These are phyloP conservation scores for Vanilla planifolia DNA, from an alignment of 106 monocot species.

Conservation along the genomic window DNA sequence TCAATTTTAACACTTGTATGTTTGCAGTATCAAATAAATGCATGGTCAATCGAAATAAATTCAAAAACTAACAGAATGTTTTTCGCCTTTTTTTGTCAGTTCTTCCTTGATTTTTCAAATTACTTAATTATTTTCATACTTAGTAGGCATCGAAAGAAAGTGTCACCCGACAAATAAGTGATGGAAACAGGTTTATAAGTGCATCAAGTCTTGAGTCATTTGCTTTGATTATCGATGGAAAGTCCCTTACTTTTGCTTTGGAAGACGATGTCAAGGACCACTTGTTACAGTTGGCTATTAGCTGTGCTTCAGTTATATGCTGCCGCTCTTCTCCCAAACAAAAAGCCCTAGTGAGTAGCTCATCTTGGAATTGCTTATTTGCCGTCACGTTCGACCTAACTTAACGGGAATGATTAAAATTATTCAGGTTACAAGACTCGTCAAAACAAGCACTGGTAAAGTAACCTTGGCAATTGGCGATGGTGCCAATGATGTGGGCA, in stretches of 20 bases:
- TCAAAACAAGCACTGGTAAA: slow-evolving; percentile 51
- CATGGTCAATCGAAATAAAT: too few relatives aligned
- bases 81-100: too few relatives aligned
- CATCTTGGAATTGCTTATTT: background rate
- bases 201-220: slow-evolving; percentile 39
- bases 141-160: slow-evolving; percentile 83
- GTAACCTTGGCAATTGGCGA: slow-evolving; percentile 59
- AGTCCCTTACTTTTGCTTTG: slow-evolving; percentile 74
- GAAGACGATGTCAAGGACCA: slow-evolving; percentile 59
- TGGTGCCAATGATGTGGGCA: slow-evolving; percentile 12
- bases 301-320: slow-evolving; percentile 96
- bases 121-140: too few relatives aligned
- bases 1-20: too few relatives aligned
- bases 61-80: too few relatives aligned
- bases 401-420: background rate
- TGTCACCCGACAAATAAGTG: slow-evolving; percentile 54
- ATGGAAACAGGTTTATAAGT: slow-evolving; percentile 37
- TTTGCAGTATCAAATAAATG: too few relatives aligned
- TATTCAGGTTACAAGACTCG: slow-evolving; percentile 74
- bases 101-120: too few relatives aligned
- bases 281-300: slow-evolving; percentile 60
- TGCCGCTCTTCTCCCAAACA: slow-evolving; percentile 96
- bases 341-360: slow-evolving; percentile 71
- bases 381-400: background rate
- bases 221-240: slow-evolving; percentile 92